Conservation (phyloP, 2,329 filamentous ascomycete species). For the Exutisphaerella laricina region DNA sequence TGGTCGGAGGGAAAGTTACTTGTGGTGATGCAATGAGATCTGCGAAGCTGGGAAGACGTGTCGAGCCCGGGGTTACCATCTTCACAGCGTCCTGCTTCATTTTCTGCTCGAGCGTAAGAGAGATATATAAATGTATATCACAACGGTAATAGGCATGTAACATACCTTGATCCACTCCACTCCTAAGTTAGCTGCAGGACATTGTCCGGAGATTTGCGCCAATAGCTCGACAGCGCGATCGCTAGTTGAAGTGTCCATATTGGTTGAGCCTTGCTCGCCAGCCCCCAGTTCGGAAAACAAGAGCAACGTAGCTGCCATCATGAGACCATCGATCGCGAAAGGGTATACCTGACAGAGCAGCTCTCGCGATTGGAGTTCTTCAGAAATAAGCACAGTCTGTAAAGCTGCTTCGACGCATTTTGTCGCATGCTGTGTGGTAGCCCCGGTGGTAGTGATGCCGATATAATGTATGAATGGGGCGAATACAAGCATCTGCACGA, state of each 20-base stretch:
- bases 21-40: no score
- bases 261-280: neutral
- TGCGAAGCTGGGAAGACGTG: neutral
- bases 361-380: neutral
- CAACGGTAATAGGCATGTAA: no score
- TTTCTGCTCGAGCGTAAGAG: neutral
- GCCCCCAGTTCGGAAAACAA: neutral
- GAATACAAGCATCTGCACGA: neutral
- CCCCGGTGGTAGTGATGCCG: neutral
- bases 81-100: slow-evolving; percentile 1
- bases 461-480: neutral
- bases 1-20: neutral
- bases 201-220: neutral
- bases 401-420: neutral
- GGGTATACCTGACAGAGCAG: neutral
- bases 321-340: neutral
- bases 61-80: neutral
- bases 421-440: neutral
- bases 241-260: neutral
- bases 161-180: neutral
- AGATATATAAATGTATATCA: neutral
- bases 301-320: neutral
- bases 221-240: neutral
- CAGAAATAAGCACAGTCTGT: neutral
- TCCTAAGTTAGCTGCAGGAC: neutral